Conservation (phyloP, 306 rosid genomes). For the Fragaria ananassa region DNA sequence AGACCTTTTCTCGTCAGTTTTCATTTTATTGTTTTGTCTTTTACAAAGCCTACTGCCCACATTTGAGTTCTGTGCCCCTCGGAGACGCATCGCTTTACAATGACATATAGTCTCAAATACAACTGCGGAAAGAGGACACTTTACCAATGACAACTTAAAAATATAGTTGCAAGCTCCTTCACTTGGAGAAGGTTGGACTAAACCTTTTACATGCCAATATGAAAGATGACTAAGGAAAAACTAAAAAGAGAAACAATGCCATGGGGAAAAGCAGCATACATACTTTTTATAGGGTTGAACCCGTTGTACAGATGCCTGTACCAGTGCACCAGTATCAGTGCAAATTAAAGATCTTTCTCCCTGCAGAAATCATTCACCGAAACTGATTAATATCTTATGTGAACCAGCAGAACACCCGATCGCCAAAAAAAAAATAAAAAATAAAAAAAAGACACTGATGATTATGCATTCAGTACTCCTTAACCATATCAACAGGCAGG, state of each 20-base stretch:
- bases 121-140: background rate
- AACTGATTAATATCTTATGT: slow-evolving; percentile 10
- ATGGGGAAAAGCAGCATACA: slow-evolving; percentile 13
- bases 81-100: background rate
- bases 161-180: background rate
- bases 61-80: background rate
- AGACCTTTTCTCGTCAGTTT: background rate
- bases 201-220: background rate
- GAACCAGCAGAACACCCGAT: background rate
- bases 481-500: background rate
- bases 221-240: background rate
- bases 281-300: slow-evolving; percentile 72
- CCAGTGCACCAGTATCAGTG: slow-evolving; percentile 87
- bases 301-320: slow-evolving; percentile 49
- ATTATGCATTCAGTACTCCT: background rate
- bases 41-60: background rate
- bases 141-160: background rate
- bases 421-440: background rate
- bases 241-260: background rate
- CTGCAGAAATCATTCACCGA: slow-evolving; percentile 48
- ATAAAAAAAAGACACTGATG: background rate
- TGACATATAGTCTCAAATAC: background rate
- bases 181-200: background rate
- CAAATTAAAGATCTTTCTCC: slow-evolving; percentile 74
- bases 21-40: background rate